Percentiles rank a stretch among this genome's conserved stretches.
Conservation (phyloP, 441 rosid genomes). For the Croton laevigatus region DNA sequence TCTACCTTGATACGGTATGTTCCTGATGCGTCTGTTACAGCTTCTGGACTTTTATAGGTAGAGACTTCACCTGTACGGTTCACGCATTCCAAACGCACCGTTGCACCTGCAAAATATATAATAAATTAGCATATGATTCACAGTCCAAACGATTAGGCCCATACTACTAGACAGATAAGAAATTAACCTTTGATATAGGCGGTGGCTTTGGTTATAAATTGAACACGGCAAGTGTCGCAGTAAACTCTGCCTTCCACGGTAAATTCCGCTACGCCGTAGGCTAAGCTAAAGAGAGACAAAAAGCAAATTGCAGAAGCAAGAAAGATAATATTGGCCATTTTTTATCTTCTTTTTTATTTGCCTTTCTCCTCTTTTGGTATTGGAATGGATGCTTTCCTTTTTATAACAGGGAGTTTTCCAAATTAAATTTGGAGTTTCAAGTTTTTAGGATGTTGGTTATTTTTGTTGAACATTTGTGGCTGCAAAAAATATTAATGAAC, state of each 20-base stretch:
- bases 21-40: constrained; percentile 24
- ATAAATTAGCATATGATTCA: too few relatives aligned
- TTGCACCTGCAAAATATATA: constrained; percentile 22
- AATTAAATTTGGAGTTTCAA: neutral
- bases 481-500: neutral
- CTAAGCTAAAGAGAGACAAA: constrained; percentile 24
- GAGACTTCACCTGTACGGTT: constrained; percentile 9
- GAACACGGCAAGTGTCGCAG: constrained; percentile 43
- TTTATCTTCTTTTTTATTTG: neutral
- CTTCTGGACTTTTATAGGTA: constrained; percentile 20
- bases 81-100: constrained; percentile 34
- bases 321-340: neutral
- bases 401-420: neutral
- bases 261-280: constrained; percentile 4
- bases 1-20: constrained; percentile 24
- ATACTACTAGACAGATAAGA: neutral
- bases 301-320: constrained; percentile 27
- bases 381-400: neutral
- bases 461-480: neutral
- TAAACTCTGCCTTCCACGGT: constrained; percentile 36
- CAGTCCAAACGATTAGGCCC: too few relatives aligned
- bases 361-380: neutral
- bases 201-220: constrained; percentile 34
- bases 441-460: neutral
- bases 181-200: constrained; percentile 27